These are phyloP conservation scores for Perilla frutescens DNA, from an alignment of 257 asterid species.

Conservation along the genomic window DNA sequence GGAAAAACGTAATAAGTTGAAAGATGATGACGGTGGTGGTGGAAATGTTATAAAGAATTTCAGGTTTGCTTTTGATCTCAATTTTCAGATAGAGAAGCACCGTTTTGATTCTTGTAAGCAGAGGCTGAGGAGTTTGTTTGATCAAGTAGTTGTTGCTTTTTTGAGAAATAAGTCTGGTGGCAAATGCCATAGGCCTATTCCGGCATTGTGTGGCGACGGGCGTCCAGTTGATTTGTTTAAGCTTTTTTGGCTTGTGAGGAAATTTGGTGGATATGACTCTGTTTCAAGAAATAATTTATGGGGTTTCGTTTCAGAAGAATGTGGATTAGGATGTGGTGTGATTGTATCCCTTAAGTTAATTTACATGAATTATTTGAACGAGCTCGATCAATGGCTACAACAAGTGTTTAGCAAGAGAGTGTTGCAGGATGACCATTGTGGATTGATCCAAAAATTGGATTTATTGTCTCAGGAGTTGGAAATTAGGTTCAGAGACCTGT, in stretches of 20 bases:
- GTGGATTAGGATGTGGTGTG: conserved; percentile 47
- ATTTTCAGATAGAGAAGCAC: conserved; percentile 42
- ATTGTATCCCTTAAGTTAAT: conserved; percentile 52
- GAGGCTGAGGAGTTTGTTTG: conserved; percentile 62
- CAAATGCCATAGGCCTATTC: conserved; percentile 54
- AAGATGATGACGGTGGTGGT: conserved; percentile 36
- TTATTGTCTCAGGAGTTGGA: conserved; percentile 49
- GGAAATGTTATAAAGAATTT: conserved; percentile 36
- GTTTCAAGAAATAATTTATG: conserved; percentile 55
- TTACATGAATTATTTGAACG: conserved; percentile 61
- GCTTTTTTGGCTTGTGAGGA: conserved; percentile 69
- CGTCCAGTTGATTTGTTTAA: conserved; percentile 62
- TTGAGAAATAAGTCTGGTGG: conserved; percentile 45
- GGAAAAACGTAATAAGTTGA: conserved; percentile 50
- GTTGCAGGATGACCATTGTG: conserved; percentile 39
- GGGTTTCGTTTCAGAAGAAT: conserved; percentile 62
- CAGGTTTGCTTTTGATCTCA: conserved; percentile 41
- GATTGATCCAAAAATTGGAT: conserved; percentile 50
- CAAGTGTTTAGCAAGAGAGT: conserved; percentile 33
- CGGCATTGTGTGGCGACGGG: conserved; percentile 57
- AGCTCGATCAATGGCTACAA: conserved; percentile 64
- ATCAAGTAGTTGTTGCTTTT: conserved; percentile 53
- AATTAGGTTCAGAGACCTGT: conserved; percentile 33
- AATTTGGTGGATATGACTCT: conserved; percentile 55
- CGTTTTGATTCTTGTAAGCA: conserved; percentile 57